A percentile compares a stretch with the other conserved stretches of the same genome.
Conservation (phyloP, 768 basidiomycete species). For the Boletellus sp. region DNA sequence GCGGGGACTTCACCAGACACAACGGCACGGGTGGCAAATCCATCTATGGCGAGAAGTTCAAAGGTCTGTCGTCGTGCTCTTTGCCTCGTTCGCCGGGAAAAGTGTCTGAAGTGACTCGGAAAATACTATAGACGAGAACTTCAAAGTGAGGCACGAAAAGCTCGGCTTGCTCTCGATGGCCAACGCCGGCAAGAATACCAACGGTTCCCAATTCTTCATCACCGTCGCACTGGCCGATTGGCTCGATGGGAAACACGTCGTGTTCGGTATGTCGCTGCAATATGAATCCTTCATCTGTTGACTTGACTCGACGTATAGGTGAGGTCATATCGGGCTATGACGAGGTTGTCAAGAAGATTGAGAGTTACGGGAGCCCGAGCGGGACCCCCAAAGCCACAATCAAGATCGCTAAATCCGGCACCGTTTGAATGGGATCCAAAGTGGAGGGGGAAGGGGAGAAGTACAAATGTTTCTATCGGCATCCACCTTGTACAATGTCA, state of each 20-base stretch:
- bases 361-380: slow-evolving; percentile 22
- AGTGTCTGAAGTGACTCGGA: neutral
- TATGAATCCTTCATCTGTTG: neutral
- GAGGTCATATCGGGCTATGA: slow-evolving; percentile 68
- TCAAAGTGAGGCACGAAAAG: slow-evolving; percentile 68
- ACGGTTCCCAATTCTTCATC: slow-evolving; percentile 91
- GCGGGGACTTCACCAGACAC: slow-evolving; percentile 74
- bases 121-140: slow-evolving; percentile 74
- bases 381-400: slow-evolving; percentile 45
- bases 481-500: neutral
- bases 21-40: slow-evolving; percentile 80
- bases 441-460: neutral
- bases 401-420: slow-evolving; percentile 51
- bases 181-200: slow-evolving; percentile 78
- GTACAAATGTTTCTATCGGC: neutral
- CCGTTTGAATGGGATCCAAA: slow-evolving; percentile 27
- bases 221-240: slow-evolving; percentile 74
- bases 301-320: slow-evolving; percentile 30
- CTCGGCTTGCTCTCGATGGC: slow-evolving; percentile 73
- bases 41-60: slow-evolving; percentile 69
- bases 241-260: slow-evolving; percentile 83
- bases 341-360: slow-evolving; percentile 40
- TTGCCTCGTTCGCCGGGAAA: neutral
- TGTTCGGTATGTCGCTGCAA: slow-evolving; percentile 59
- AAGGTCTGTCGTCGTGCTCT: slow-evolving; percentile 38